phyloP scores from a whole-genome alignment of 164 flowering plant genomes.

The Chimonanthus salicifolius region DNA sequence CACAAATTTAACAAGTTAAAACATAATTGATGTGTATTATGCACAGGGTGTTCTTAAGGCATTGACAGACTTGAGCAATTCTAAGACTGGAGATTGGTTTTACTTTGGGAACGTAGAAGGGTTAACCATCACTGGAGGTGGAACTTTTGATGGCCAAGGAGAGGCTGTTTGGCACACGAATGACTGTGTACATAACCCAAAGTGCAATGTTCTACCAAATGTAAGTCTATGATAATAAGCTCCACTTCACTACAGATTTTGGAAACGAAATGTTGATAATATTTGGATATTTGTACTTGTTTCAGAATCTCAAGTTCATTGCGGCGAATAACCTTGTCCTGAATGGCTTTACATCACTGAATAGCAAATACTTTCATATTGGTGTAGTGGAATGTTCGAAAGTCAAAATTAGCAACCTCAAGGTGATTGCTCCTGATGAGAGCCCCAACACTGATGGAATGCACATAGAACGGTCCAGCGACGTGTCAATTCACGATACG shows the following conservation, averaged over 20 bases:
- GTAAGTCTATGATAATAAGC: conserved; percentile 17
- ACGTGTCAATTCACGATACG: conserved; percentile 27
- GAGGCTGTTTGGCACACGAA: conserved; percentile 54
- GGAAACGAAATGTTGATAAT: background rate
- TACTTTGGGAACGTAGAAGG: conserved; percentile 42
- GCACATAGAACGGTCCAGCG: conserved; percentile 44
- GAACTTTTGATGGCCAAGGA: conserved; percentile 76
- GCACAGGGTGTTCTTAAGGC: conserved; percentile 54
- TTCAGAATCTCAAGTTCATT: conserved; percentile 55
- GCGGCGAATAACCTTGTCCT: conserved; percentile 35
- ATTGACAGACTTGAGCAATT: conserved; percentile 30
- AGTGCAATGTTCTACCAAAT: conserved; percentile 35
- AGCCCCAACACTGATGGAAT: conserved; percentile 86
- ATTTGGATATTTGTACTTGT: background rate
- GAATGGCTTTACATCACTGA: conserved; percentile 37
- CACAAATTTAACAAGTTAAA: no score
- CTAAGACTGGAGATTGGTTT: conserved; percentile 43
- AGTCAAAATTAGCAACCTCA: conserved; percentile 32
- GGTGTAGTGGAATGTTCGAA: conserved; percentile 40
- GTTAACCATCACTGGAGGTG: conserved; percentile 52
- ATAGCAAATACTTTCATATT: conserved; percentile 69
- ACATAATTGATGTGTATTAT: background rate
- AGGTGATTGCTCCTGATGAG: conserved; percentile 44
- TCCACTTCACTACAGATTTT: background rate
- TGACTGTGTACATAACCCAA: conserved; percentile 1